A percentile compares a stretch with the other conserved stretches of the same genome.
Conservation (phyloP, 495 filamentous ascomycete species). For the Penicillium nucicola region DNA sequence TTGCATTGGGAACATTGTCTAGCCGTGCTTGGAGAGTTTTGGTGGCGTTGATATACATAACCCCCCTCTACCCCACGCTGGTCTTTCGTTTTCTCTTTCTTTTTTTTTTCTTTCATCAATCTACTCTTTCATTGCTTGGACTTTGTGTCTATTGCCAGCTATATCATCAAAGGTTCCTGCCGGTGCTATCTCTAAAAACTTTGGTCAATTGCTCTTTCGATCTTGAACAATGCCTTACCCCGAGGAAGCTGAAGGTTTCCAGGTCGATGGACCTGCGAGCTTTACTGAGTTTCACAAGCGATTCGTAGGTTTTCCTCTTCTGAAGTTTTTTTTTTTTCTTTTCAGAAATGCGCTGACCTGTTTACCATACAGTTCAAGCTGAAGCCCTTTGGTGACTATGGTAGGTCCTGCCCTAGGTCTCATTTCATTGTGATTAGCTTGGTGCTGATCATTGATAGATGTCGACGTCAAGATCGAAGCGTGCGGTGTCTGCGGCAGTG, state of each 20-base stretch:
- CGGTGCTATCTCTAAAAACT: background rate
- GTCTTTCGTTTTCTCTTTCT: background rate
- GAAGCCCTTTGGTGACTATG: slow-evolving; percentile 70
- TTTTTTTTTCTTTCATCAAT: background rate
- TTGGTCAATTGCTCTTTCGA: background rate
- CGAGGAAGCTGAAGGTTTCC: slow-evolving; percentile 73
- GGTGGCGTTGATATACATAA: slow-evolving; percentile 6
- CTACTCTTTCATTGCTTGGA: background rate
- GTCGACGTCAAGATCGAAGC: slow-evolving; percentile 69
- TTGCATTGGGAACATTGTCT: background rate
- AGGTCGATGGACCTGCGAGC: slow-evolving; percentile 58
- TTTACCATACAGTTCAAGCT: slow-evolving; percentile 58
- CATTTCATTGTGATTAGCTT: background rate
- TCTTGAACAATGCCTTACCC: slow-evolving; percentile 65
- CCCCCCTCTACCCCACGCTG: slow-evolving; percentile 4
- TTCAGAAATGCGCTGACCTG: background rate
- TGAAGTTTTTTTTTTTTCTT: background rate
- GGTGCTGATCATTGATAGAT: slow-evolving; percentile 38
- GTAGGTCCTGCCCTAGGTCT: slow-evolving; percentile 14
- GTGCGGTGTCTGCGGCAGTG: slow-evolving; percentile 78
- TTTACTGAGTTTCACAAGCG: slow-evolving; percentile 63
- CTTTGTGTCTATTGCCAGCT: background rate
- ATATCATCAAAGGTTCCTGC: background rate
- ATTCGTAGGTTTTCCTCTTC: slow-evolving; percentile 43
- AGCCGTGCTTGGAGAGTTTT: background rate